Conservation (phyloP, 805 yeast genomes). For the Candida pseudoglaebosa region DNA sequence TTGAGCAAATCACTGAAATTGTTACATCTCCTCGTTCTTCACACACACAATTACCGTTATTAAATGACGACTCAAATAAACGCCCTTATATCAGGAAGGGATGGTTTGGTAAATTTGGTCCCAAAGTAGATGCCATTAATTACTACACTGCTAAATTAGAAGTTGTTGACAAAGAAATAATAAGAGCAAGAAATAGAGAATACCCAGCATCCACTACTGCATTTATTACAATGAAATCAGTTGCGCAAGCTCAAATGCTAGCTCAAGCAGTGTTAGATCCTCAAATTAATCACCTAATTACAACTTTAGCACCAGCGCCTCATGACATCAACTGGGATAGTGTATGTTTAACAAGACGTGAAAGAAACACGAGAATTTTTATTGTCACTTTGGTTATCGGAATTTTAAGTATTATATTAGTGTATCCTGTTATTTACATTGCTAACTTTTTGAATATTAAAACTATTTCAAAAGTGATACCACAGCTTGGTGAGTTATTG, state of each 20-base stretch:
- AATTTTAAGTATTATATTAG: conserved; percentile 64
- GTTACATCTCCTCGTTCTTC: conserved; percentile 9
- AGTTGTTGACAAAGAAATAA: conserved; percentile 66
- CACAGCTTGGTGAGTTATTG: conserved; percentile 68
- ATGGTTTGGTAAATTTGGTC: conserved; percentile 59
- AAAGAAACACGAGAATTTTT: conserved; percentile 62
- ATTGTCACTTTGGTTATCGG: conserved; percentile 65
- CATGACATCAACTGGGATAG: conserved; percentile 93
- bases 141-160: conserved; percentile 66
- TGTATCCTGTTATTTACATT: conserved; percentile 79
- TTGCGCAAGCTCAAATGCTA: conserved; percentile 48
- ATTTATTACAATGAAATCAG: conserved; percentile 70
- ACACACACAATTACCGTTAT: conserved; percentile 15
- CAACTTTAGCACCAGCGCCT: conserved; percentile 61
- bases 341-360: conserved; percentile 72
- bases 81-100: conserved; percentile 68
- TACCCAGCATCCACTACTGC: conserved; percentile 87
- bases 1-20: conserved; percentile 25
- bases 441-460: conserved; percentile 79
- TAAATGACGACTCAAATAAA: conserved; percentile 21
- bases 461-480: conserved; percentile 78
- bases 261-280: conserved; percentile 46
- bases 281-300: conserved; percentile 40
- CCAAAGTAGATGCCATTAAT: conserved; percentile 75
- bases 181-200: conserved; percentile 58